Evolutionary conservation across 1,139 yeast species (phyloP), one percentile per base, ranked within the genome.

Genomic region (Blastobotrys elegans): DNA sequence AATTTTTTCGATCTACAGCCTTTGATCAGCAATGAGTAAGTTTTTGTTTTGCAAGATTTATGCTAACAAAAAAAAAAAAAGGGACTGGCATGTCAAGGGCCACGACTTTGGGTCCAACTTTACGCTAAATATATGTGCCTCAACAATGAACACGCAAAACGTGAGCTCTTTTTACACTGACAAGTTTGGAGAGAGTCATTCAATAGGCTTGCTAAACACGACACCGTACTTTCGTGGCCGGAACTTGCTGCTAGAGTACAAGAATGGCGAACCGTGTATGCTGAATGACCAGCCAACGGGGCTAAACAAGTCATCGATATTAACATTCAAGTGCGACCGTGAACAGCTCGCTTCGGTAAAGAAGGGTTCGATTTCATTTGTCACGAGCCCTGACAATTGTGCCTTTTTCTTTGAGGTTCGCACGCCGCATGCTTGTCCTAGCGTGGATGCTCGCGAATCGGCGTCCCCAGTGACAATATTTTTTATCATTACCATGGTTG

Each of bases 351-450:
- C 49, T 17, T 48, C 42, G 22, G 53, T 40, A 41, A 69, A 79
- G 13, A 79, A 77, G 56, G 95, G 94, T 0, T 71, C 77, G 37
- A 71, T 88, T 1, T 75, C 87, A 7, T 88, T 76, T 60, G 74
- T 89, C 30, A 94, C 95, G 0, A 79, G 79, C 14, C 63, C 77
- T 34, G 77, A 86, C 64, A 85, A 87, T 51, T 89, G 97, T 65
- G 78, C 84, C 33, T 89, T 84, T 65, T 77, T 84, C 60, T 89
- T 89, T 64, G 96, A 89, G 63, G 88, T 87, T 24, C 70, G 89
- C 55, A 85, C 96, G 3, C 82, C 86, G 44, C 86, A 84, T 63
- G 96, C 96, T 0, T 89, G 97, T 65, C 89, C 96, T 0, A 83
- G 90, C 0, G 82, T 87, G 10, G 79, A 82, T 50, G 66, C 70